A percentile compares a stretch with the other conserved stretches of the same genome.
Evolutionary conservation across 1,139 yeast species (phyloP).

Genomic region (Sugiyamaella paludigena): DNA sequence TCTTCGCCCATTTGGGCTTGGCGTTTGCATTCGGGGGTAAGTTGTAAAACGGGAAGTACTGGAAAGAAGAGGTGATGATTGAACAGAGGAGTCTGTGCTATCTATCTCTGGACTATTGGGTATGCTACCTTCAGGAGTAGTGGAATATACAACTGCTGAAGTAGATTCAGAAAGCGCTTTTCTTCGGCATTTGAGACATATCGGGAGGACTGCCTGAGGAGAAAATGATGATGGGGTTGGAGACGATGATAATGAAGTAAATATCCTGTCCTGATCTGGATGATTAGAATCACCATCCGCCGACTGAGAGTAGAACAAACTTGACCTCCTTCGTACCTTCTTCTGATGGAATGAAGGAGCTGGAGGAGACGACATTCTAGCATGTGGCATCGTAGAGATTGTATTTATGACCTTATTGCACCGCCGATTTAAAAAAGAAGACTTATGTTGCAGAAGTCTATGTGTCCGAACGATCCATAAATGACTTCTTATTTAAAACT

Average conservation of each 20-base stretch:
- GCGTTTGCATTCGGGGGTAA: too few species aligned
- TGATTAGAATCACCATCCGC: slow-evolving; percentile 11
- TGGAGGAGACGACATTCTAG: slow-evolving; percentile 10
- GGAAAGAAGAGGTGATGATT: too few species aligned
- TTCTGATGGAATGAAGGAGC: slow-evolving; percentile 2
- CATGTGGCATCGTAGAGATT: slow-evolving; percentile 5
- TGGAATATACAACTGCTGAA: slow-evolving; percentile 1
- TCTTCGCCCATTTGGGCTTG: neutral
- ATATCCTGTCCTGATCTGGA: neutral
- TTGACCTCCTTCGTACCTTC: slow-evolving; percentile 21
- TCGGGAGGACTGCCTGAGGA: slow-evolving; percentile 2
- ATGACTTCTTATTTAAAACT: too few species aligned
- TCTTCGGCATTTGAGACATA: slow-evolving; percentile 16
- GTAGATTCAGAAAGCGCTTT: slow-evolving; percentile 6
- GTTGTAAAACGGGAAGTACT: too few species aligned
- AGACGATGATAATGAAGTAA: neutral
- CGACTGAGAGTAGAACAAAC: slow-evolving; percentile 20
- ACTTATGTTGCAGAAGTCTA: too few species aligned
- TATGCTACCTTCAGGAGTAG: slow-evolving; percentile 1
- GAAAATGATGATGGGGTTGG: neutral
- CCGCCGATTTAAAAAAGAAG: too few species aligned
- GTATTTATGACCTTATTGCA: too few species aligned
- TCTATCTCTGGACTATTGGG: slow-evolving; percentile 7
- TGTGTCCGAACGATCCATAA: too few species aligned
- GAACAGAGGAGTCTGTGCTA: too few species aligned